Evolutionary conservation across 2,329 filamentous ascomycete species (phyloP).

Genomic region (Alternaria sp.): DNA sequence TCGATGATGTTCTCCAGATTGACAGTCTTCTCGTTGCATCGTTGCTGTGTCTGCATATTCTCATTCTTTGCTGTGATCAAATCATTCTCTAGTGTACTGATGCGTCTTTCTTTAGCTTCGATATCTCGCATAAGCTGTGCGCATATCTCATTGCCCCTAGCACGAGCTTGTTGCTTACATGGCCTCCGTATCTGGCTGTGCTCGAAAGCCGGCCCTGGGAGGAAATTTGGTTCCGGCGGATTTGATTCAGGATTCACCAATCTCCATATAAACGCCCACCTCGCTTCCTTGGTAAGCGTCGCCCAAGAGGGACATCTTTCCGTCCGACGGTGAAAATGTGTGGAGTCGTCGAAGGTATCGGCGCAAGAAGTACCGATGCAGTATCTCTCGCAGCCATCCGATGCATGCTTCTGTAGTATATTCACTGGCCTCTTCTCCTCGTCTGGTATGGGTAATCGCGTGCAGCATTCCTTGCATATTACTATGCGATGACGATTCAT

Average conservation of each 20-base stretch:
- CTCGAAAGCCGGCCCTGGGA: neutral
- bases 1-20: neutral
- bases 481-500: too few species aligned
- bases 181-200: neutral
- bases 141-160: neutral
- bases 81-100: neutral
- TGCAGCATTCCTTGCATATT: too few species aligned
- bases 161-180: neutral
- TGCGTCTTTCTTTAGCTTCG: neutral
- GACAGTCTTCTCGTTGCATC: neutral
- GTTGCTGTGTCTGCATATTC: neutral
- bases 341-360: rapidly evolving
- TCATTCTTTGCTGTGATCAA: neutral
- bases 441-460: too few species aligned
- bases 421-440: too few species aligned
- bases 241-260: neutral
- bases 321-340: neutral
- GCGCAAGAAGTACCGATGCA: neutral
- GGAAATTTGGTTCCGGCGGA: neutral
- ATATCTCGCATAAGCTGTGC: neutral
- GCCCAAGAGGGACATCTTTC: neutral
- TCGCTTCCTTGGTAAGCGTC: neutral
- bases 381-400: neutral
- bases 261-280: neutral
- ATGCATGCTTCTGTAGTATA: too few species aligned